Evolutionary conservation across 768 basidiomycete species (phyloP), one percentile per base, ranked within the genome.

Genomic region (Nidularia pulvinata): DNA sequence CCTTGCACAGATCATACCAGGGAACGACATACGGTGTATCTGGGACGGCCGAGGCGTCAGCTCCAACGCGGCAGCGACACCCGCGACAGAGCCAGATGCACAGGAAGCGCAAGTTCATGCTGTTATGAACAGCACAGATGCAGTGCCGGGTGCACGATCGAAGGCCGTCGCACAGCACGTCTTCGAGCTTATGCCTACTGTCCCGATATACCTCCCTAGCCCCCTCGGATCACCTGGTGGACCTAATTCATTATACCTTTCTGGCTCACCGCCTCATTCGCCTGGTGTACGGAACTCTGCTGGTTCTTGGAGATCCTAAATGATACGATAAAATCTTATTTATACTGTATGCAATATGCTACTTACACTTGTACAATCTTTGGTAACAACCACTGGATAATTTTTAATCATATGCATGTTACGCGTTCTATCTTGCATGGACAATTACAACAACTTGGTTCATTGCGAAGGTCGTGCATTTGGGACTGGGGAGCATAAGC

Each of bases 51-150:
- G 92, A 2, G 77, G 76, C 6, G 68, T 74, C 48, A 65, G 68
- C 55, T 62, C 83, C 73, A 89, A 68, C 84, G 87, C 61, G 81
- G 83, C 44, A 67, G 88, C 61, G 81, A 86, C 68, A 77, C 88
- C 59, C 76, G 84, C 69, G 73, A 86, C 51, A 78, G 89, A 62
- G 80, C 83, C 68, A 88, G 62, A 68, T 82, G 75, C 77, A 34
- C 89, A 90, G 61, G 93, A 95, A 57, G 85, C 92, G 2, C 84
- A 87, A 33, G 87, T 96, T 13, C 94, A 96, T 57, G 91, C 86
- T 6, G 92, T 94, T 30, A 93, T 93, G 88, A 86, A 87, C 50
- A 80, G 81, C 1, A 71, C 73, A 1, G 79, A 77, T 32, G 74
- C 83, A 0, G 65, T 70, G 2, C 69, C 71, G 34, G 64, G 77